Base-by-base conservation (phyloP, 2,329 filamentous ascomycete species). In the Aspergillus fijiensis region DNA sequence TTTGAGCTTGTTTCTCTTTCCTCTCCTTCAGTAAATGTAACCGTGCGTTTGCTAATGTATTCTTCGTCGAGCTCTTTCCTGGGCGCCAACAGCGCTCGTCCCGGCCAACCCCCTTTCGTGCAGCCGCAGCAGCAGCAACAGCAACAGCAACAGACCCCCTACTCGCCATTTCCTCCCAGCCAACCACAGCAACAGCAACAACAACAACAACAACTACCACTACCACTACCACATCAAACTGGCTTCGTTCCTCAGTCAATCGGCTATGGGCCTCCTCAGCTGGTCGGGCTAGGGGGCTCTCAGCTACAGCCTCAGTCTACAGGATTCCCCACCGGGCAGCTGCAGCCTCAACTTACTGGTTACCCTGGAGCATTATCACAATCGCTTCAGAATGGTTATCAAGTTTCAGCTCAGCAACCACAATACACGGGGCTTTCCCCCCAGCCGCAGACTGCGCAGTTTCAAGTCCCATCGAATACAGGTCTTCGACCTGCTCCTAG, bases 61-160 rank as follows among this genome's bases (percentile, higher is more conserved):
- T 95, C 92, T 67, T 91, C 89, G 76, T 90, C 91, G 67, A 96
- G 90, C 81, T 88, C 90, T 65, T 97, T 89, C 77, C 80, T 96
- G 71, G 92, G 92, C 79, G 85, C 84, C 76, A 91, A 88, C 74
- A 89, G 84, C 81, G 86, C 89, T 75, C 89, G 88, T 62, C 90
- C 89, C 53, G 86, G 87, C 57, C 85, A 85, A 65, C 82, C 82
- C 65, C 87, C 77, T 66, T 81, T 79, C 71, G 79, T 80, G 58
- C 80, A 9, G 27, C 27, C 6, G 27, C 27, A 9, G 25, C 25
- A 5, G 27, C 27, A 1, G 27, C 27, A 9, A 7, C 27, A 9
- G 27, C 27, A 29, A 3, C 27, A 29, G 27, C 27, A 85, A 72
- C 86, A 85, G 65, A 70, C 78, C 63, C 69, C 75, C 67, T 76